Base-by-base conservation (phyloP, 2,329 filamentous ascomycete genomes). In the Ceratocystis harringtonii region DNA sequence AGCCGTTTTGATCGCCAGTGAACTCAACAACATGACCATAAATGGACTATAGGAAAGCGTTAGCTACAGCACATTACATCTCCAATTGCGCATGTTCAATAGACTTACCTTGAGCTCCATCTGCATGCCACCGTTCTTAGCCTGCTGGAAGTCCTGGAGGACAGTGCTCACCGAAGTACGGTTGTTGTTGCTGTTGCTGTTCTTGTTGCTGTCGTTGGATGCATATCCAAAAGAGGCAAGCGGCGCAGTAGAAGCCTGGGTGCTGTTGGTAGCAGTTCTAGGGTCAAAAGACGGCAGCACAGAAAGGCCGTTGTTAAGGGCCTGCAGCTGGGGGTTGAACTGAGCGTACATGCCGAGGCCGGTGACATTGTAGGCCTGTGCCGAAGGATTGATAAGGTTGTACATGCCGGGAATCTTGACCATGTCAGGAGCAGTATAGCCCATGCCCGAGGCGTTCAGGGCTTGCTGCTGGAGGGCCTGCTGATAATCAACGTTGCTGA, bases 1-100 rank as follows among this genome's bases (percentile, higher is more conserved):
- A 99, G 0, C 92, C 94, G 70, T 95, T 88, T 73, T 97, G 94
- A 72, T 99, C 94, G 17, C 94, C 92, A 70, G 90, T 92, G 74
- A 97, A 97, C 72, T 96, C 92, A 0, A 95, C 91, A 45, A 97
- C 84, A 71, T 95, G 85, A 65, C 83, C 83, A 72, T 89, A 92
- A 55, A 97, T 92, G 69, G 96, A 89, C 80, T 85, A 43, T 28
- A 15, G 5, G 3, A 17, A 19, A 32, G n/a, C 5, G 44, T 64
- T 65, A 64, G 30, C 61, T 44, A 62, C 36, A 41, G 4, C 3
- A 41, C 36, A 41, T 12, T 12, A 2, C 3, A 41, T 41, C 3
- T 41, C 0, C 3, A 41, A 12, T 4, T 1, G 10, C 36, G 1
- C 1, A 41, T 68, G 57, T 7, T 12, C 1, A 44, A 15, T 19